These are phyloP conservation scores for Thuidium tamariscinum DNA, from an alignment of 225 moss, liverwort and hornwort genomes.

Conservation along the genomic window DNA sequence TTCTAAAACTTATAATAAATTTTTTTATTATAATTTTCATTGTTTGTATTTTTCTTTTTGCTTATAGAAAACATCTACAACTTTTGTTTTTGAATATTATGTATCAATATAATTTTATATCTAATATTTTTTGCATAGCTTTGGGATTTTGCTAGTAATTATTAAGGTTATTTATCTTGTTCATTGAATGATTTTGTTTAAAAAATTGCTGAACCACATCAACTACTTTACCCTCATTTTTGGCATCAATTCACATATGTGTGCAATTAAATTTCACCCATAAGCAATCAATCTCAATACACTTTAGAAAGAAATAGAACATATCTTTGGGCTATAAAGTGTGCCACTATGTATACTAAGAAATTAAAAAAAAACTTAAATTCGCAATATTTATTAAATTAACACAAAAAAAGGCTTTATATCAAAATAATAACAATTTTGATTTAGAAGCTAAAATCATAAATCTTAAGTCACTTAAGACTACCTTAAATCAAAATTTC, in stretches of 20 bases:
- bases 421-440: not conserved
- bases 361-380: not conserved
- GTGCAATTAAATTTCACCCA: too few species aligned
- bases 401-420: rapidly evolving
- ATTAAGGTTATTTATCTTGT: not conserved
- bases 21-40: too few species aligned
- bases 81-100: too few species aligned
- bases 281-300: not conserved
- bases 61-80: too few species aligned
- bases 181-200: not conserved
- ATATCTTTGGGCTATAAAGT: not conserved
- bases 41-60: too few species aligned
- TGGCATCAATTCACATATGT: not conserved
- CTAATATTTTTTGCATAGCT: too few species aligned
- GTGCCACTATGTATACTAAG: rapidly evolving
- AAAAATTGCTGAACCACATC: not conserved
- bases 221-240: not conserved
- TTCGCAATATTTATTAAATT: not conserved
- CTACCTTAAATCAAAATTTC: not conserved
- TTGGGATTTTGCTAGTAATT: rapidly evolving
- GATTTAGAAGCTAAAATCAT: not conserved
- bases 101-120: too few species aligned
- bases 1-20: too few species aligned
- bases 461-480: not conserved
- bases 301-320: not conserved